phyloP scores from a whole-genome alignment of 2,329 filamentous ascomycete genomes.

The Sporothrix dimorphospora region DNA sequence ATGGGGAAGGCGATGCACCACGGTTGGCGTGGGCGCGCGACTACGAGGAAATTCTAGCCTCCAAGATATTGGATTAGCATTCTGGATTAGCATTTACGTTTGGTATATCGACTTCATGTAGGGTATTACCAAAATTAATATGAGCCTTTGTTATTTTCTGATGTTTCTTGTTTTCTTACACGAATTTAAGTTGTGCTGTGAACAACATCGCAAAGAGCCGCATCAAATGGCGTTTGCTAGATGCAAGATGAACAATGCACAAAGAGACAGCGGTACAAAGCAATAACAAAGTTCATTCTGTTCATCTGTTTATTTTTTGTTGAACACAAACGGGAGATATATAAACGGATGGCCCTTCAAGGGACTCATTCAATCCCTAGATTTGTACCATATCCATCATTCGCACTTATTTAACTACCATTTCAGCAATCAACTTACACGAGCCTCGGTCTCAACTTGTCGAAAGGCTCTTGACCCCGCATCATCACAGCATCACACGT shows the following conservation, averaged over 20 bases:
- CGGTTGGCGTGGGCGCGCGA: conserved; percentile 49
- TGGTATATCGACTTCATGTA: not conserved
- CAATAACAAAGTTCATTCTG: not conserved
- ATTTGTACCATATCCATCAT: not conserved
- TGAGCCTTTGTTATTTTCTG: not conserved
- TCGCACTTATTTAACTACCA: not conserved
- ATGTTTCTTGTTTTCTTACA: not conserved
- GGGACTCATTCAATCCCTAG: too few relatives aligned
- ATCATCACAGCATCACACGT: not conserved
- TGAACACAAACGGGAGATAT: not conserved
- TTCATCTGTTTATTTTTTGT: not conserved
- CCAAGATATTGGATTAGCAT: conserved; percentile 24
- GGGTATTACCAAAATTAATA: not conserved
- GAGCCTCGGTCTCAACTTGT: not conserved
- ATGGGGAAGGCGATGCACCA: conserved; percentile 11
- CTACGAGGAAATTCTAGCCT: conserved; percentile 48
- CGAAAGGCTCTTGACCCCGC: not conserved
- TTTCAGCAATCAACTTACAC: not conserved
- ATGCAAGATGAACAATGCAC: conserved; percentile 3
- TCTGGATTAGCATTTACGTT: conserved; percentile 12
- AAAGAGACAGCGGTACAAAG: not conserved
- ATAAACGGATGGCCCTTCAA: not conserved
- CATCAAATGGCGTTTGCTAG: too few relatives aligned
- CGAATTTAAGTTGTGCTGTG: not conserved
- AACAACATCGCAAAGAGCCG: not conserved